Percentiles rank a stretch among this genome's conserved stretches.
These are phyloP conservation scores for Ceratobasidium sp. DNA, from an alignment of 1,284 basidiomycete species.

Conservation along the genomic window DNA sequence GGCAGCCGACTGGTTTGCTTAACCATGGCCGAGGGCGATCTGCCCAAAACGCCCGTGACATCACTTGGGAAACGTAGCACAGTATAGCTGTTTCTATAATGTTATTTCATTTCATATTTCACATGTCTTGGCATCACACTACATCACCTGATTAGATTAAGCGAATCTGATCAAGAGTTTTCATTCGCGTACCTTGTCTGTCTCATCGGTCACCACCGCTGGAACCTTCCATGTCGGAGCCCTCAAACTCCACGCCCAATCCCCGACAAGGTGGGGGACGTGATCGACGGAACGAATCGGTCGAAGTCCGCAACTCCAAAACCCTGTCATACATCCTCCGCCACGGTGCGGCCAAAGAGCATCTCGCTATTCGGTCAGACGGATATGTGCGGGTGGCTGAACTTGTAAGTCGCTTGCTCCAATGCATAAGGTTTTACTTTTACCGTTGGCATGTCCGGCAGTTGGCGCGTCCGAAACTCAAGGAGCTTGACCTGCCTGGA, in stretches of 20 bases:
- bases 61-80: conserved; percentile 17
- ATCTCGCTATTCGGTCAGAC: conserved; percentile 74
- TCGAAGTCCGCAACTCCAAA: conserved; percentile 66
- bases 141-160: too few species aligned
- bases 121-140: too few species aligned
- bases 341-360: conserved; percentile 81
- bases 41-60: background rate
- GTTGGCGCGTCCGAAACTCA: conserved; percentile 62
- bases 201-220: background rate
- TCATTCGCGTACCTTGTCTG: conserved; percentile 20
- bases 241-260: background rate
- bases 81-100: background rate
- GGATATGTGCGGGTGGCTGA: conserved; percentile 79
- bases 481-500: conserved; percentile 59
- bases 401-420: conserved; percentile 60
- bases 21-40: conserved; percentile 67
- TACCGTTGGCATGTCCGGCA: conserved; percentile 45
- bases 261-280: conserved; percentile 26
- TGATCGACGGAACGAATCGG: conserved; percentile 51
- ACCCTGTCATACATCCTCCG: conserved; percentile 84
- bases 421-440: conserved; percentile 9
- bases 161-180: too few species aligned
- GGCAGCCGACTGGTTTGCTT: conserved; percentile 84
- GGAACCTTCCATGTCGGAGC: conserved; percentile 2
- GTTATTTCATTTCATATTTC: background rate